Percentiles rank a stretch among this genome's conserved stretches.
These are phyloP conservation scores for Arabidopsis suecica DNA, from an alignment of 345 rosid species.

Conservation along the genomic window DNA sequence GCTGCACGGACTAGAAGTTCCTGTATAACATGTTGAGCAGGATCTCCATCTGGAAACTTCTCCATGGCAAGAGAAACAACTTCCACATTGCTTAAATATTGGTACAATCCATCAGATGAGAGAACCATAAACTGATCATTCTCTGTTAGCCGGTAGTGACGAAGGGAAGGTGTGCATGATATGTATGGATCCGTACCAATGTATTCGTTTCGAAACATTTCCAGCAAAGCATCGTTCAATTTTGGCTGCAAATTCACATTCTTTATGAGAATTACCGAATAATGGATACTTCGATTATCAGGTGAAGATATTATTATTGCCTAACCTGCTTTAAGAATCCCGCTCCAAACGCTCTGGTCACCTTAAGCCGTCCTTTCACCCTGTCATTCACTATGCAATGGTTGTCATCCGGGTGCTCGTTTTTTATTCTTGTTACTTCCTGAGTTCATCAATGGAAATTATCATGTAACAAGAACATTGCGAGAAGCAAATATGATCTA, in stretches of 20 bases:
- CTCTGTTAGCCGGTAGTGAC: constrained; percentile 79
- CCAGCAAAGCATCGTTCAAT: constrained; percentile 75
- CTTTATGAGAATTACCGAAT: constrained; percentile 19
- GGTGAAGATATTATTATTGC: constrained; percentile 10
- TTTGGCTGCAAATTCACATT: constrained; percentile 69
- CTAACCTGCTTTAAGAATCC: constrained; percentile 93
- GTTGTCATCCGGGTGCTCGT: constrained; percentile 92
- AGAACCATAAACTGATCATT: constrained; percentile 91
- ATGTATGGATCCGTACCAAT: constrained; percentile 88
- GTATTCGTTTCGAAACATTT: constrained; percentile 85
- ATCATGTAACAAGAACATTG: constrained; percentile 2
- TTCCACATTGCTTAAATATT: constrained; percentile 88
- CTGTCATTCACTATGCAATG: constrained; percentile 89
- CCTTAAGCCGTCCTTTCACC: constrained; percentile 96
- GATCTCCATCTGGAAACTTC: constrained; percentile 97
- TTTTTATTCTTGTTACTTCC: constrained; percentile 92
- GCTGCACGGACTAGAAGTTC: constrained; percentile 95
- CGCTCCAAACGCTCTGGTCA: constrained; percentile 97
- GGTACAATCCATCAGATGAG: constrained; percentile 96
- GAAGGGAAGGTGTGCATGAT: constrained; percentile 83
- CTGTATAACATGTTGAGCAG: constrained; percentile 92
- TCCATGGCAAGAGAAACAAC: constrained; percentile 88
- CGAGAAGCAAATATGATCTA: constrained; percentile 1
- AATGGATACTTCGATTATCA: neutral
- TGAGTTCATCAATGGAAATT: constrained; percentile 49